A percentile compares a stretch with the other conserved stretches of the same genome.
Evolutionary conservation across 768 basidiomycete genomes (phyloP).

Genomic region (Russula brevipes): DNA sequence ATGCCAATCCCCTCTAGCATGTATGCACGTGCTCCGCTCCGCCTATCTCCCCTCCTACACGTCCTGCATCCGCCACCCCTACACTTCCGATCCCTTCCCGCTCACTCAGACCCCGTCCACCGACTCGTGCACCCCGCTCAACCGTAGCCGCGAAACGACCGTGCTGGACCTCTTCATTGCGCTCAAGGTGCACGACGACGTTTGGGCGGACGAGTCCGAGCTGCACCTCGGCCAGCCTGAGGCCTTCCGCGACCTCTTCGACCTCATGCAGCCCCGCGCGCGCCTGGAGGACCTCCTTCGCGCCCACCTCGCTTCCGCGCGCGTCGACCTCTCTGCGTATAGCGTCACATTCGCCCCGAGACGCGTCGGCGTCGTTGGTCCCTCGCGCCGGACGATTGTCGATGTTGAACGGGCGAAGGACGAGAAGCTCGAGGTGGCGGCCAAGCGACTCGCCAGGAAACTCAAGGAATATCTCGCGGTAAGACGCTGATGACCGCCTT

Average conservation of each 20-base stretch:
- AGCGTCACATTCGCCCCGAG: conserved; percentile 11
- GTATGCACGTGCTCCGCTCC: conserved; percentile 77
- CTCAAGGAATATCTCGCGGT: conserved; percentile 14
- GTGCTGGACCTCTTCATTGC: conserved; percentile 76
- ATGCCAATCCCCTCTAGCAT: conserved; percentile 41
- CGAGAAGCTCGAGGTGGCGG: conserved; percentile 26
- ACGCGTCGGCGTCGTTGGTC: conserved; percentile 13
- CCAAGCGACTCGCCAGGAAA: conserved; percentile 23
- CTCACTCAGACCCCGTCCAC: conserved; percentile 9
- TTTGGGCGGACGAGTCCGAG: conserved; percentile 67
- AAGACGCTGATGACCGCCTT: background rate
- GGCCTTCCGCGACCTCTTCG: conserved; percentile 74
- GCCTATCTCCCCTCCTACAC: conserved; percentile 66
- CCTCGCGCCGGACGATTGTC: conserved; percentile 21
- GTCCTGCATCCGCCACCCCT: conserved; percentile 57
- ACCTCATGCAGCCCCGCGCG: conserved; percentile 66
- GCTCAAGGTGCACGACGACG: conserved; percentile 74
- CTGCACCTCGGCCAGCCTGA: conserved; percentile 74
- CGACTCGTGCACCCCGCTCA: conserved; percentile 32
- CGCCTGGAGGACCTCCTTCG: conserved; percentile 71
- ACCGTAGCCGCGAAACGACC: conserved; percentile 65
- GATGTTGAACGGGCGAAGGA: conserved; percentile 24
- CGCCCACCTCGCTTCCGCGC: conserved; percentile 38
- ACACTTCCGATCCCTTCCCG: conserved; percentile 74
- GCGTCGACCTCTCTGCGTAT: conserved; percentile 28